Base-by-base conservation (phyloP, 225 moss, liverwort and hornwort species). In the Lunularia cruciata region DNA sequence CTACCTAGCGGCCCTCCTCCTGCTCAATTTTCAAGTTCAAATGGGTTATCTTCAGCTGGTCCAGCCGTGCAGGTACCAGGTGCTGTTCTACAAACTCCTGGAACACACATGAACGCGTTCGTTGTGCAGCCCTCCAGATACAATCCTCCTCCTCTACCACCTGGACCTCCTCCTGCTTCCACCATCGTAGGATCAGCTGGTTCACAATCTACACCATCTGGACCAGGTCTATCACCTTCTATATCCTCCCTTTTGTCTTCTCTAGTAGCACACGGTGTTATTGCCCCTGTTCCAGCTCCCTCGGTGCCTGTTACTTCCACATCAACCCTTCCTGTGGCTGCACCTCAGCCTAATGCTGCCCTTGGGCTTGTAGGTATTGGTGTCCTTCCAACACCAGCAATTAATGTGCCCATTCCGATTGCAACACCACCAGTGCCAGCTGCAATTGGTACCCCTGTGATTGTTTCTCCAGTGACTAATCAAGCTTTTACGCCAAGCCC, bases 201-300 rank as follows among this genome's bases (percentile, higher is more conserved):
- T 9, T 60, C 82, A 69, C 55, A 74, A 42, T 71, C 83, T 37
- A 63, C 84, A 59, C 48, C 78, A 27, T 79, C 84, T 56, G 76
- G 77, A 31, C 61, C 27, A 20, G 68, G 69, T 43, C 67, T 77
- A 18, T 64, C 84, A 19, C 73, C 79, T 28, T 79, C 83, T 26
- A 80, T 84, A 57, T 77, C 84, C 4, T 84, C 90, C 25, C 85
- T 96, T 60, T 75, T 96, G 4, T 89, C 90, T 76, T 92, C 92
- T 11, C 87, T 96, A 37, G 77, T 96, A 19, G 92, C 92, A 32
- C 88, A 92, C 42, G 95, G 95, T 61, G 76, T 96, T 72, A 96
- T 96, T 67, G 87, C 73, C 31, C 75, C 92, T 49, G 84, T 72
- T 9, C 75, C 78, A 71, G 59, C 73, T 31, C 38, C 72, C 14